Percentiles rank a stretch among this genome's conserved stretches.
These are phyloP conservation scores for Begonia peltatifolia DNA, from an alignment of 306 rosid species.

Conservation along the genomic window DNA sequence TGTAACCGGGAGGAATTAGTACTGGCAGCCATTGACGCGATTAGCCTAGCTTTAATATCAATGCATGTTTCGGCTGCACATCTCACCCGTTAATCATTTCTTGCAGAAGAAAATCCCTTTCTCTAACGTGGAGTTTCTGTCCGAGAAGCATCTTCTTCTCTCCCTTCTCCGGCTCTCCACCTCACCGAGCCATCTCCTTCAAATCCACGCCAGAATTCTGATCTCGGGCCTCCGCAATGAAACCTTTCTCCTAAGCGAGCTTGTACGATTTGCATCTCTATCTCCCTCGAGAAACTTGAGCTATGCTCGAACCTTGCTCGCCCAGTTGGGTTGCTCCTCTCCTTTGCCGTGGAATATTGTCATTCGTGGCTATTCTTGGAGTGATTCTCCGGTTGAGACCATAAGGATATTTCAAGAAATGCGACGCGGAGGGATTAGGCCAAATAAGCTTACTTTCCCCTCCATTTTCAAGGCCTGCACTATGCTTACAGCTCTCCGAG, in stretches of 20 bases:
- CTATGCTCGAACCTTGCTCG: constrained; percentile 39
- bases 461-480: constrained; percentile 67
- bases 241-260: constrained; percentile 34
- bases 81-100: constrained; percentile 8
- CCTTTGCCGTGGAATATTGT: constrained; percentile 57
- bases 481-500: constrained; percentile 14
- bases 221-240: constrained; percentile 38
- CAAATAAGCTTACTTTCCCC: constrained; percentile 62
- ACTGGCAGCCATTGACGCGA: too few species aligned
- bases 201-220: constrained; percentile 54
- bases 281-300: constrained; percentile 35
- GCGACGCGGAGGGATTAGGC: constrained; percentile 31
- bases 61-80: constrained; percentile 34
- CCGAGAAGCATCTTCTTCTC: constrained; percentile 39
- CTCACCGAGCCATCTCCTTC: constrained; percentile 38
- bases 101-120: constrained; percentile 2
- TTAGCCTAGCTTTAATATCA: not conserved
- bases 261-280: constrained; percentile 40
- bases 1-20: too few species aligned
- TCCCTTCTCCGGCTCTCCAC: constrained; percentile 29
- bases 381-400: constrained; percentile 33
- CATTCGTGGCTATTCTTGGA: constrained; percentile 55
- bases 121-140: constrained; percentile 7
- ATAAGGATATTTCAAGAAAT: constrained; percentile 38
- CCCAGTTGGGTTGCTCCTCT: constrained; percentile 18